Evolutionary conservation across 495 filamentous ascomycete species (phyloP), one percentile per base, ranked within the genome.

Genomic region (Podospora pseudopauciseta): DNA sequence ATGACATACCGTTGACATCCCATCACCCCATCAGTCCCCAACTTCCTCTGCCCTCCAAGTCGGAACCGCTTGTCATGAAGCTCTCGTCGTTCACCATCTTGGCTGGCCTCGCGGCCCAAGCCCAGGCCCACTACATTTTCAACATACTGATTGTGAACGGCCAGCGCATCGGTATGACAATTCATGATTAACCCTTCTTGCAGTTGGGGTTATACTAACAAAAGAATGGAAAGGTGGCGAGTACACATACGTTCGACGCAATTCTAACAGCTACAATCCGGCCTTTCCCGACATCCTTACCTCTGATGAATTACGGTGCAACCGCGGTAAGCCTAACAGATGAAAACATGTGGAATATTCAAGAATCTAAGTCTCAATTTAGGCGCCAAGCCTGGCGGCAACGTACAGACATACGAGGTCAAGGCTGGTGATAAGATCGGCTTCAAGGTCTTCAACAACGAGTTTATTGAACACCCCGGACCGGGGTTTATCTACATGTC

Each of bases 401-500:
- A 75, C 58, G 62, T 72, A 26, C 67, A 73, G 39, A 80, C 77
- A 58, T 68, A 69, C 63, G 72, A 72, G 7, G 81, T 84, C 54
- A 76, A 77, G 53, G 81, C 83, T 18, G 83, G 83, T 49, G 76
- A 80, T 66, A 82, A 76, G 65, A 78, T 84, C 64, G 81, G 81
- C 28, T 79, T 84, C 72, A 83, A 79, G 75, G 44, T 81, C 19
- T 76, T 75, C 70, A 75, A 79, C 74, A 82, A 81, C 70, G 80
- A 81, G 65, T 73, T 80, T 65, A 82, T 83, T 66, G 77, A 81
- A 68, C 82, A 84, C 69, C 81, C 80, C 15, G 80, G 83, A 7
- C 81, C 81, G 7, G 80, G 78, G n/a, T 76, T 79, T 62, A 62
- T 81, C 65, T 82, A 80, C 69, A 77, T 86, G 78, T 83, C 83